Base-by-base conservation (phyloP, 192 early-diverging fungal species). In the Mycoemilia scoparia region DNA sequence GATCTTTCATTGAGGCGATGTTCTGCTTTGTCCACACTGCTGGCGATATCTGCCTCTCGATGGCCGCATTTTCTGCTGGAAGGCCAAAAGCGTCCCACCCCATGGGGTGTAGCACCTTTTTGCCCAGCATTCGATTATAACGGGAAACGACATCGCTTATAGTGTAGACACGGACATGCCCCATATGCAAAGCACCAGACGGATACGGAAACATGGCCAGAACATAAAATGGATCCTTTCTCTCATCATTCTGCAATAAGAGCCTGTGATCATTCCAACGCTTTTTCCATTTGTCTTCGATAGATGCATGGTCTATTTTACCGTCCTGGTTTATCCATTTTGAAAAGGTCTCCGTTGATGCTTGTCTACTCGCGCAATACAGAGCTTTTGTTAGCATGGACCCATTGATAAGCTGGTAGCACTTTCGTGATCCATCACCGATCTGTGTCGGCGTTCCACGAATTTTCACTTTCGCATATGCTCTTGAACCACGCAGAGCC, bases 81-180 rank as follows among this genome's bases (percentile, higher is more conserved):
- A 96, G 60, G 1, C 92, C 92, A 62, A 96, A 96, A 5, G 87
- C 77, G 49, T 96, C 92, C 87, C 89, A 96, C 9, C 85, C 92
- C 76, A 96, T 96, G 3, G 92, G 92, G 41, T 83, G 71, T 1
- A 89, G 53, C 7, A 87, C 87, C 23, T 71, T 49, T 30, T 66
- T 67, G 11, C 84, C 82, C 38, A 48, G 56, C 77, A 90, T 79
- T 24, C 64, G 51, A 27, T 76, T 51, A 41, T 79, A 88, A 14
- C 88, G 64, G 5, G 82, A 65, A 6, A 96, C 36, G 9, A 76
- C 75, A 41, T 96, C 88, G 41, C 77, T 72, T 36, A 96, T 87
- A 2, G 91, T 78, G 55, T 96, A 96, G 2, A 96, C 87, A n/a
- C 91, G 70, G 7, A 90, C 73, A 50, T 96, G 91, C 6, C 91